These are phyloP conservation scores for Periconia sp. DNA, from an alignment of 2,329 filamentous ascomycete genomes.

Conservation along the genomic window DNA sequence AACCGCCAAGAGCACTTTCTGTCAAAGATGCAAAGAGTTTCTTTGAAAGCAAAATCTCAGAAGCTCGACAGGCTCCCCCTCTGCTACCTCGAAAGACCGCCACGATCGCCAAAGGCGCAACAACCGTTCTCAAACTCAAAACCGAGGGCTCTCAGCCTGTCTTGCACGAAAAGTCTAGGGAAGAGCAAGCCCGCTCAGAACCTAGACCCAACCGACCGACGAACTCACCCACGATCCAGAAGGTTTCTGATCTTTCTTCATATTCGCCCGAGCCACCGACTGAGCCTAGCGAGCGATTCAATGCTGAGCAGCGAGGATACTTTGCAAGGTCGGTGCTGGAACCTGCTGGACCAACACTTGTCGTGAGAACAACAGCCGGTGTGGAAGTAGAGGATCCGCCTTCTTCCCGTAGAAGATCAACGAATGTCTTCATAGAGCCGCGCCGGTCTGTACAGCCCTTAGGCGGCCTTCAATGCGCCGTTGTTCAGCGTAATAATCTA, in stretches of 20 bases:
- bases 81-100: slow-evolving; percentile 15
- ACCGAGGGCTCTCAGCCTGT: neutral
- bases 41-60: slow-evolving; percentile 34
- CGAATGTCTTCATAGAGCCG: slow-evolving; percentile 17
- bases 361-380: slow-evolving; percentile 10
- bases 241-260: slow-evolving; percentile 11
- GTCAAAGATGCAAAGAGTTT: slow-evolving; percentile 34
- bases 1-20: slow-evolving; percentile 22
- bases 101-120: slow-evolving; percentile 9
- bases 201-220: slow-evolving; percentile 6
- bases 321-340: slow-evolving; percentile 13
- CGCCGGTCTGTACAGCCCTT: slow-evolving; percentile 10
- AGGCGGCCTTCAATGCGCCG: slow-evolving; percentile 3
- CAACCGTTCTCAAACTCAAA: slow-evolving; percentile 3
- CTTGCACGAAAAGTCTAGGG: slow-evolving; percentile 1
- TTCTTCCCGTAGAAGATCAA: slow-evolving; percentile 13
- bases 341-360: slow-evolving; percentile 8
- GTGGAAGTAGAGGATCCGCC: slow-evolving; percentile 5
- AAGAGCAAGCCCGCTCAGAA: slow-evolving; percentile 4
- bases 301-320: slow-evolving; percentile 15
- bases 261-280: slow-evolving; percentile 10
- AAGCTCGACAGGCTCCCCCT: slow-evolving; percentile 15
- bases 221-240: neutral
- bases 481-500: slow-evolving; percentile 3
- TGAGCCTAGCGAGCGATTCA: slow-evolving; percentile 10